Percentiles rank a stretch among this genome's conserved stretches.
Conservation (phyloP, 345 rosid genomes). For the Microthlaspi erraticum region DNA sequence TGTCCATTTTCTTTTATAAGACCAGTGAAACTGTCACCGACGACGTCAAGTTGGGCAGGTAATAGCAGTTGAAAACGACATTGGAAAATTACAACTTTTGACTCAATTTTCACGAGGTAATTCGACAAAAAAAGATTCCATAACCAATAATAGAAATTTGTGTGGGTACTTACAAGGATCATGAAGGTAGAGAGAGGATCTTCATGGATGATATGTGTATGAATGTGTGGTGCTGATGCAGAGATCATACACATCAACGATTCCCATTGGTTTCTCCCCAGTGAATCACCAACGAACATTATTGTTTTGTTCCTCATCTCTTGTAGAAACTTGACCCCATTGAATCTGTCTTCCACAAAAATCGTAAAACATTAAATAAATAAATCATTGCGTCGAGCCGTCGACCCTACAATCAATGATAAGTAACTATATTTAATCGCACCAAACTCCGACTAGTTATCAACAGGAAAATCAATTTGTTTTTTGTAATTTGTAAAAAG, state of each 20-base stretch:
- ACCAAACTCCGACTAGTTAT: conserved; percentile 21
- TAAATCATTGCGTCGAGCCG: conserved; percentile 14
- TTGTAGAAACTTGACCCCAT: conserved; percentile 68
- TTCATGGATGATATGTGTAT: conserved; percentile 63
- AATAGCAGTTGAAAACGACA: conserved; percentile 31
- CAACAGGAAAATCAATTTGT: background rate
- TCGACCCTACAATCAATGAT: conserved; percentile 21
- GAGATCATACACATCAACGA: conserved; percentile 83
- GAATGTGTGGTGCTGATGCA: conserved; percentile 57
- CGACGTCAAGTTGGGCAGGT: conserved; percentile 40
- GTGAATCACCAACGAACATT: conserved; percentile 95
- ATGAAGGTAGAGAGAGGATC: conserved; percentile 80
- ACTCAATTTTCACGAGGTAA: conserved; percentile 15
- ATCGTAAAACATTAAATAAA: background rate
- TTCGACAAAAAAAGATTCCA: background rate
- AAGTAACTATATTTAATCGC: background rate
- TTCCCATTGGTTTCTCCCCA: conserved; percentile 92
- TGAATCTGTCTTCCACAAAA: conserved; percentile 52
- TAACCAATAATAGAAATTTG: conserved; percentile 7
- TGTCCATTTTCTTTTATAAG: conserved; percentile 2
- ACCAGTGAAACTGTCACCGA: conserved; percentile 38
- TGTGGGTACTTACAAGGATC: conserved; percentile 59
- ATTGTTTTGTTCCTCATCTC: conserved; percentile 73
- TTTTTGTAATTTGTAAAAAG: background rate
- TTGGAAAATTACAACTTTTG: background rate